These are phyloP conservation scores for Calamus simplicifolius DNA, from an alignment of 176 grass and related monocot genomes.

Conservation along the genomic window DNA sequence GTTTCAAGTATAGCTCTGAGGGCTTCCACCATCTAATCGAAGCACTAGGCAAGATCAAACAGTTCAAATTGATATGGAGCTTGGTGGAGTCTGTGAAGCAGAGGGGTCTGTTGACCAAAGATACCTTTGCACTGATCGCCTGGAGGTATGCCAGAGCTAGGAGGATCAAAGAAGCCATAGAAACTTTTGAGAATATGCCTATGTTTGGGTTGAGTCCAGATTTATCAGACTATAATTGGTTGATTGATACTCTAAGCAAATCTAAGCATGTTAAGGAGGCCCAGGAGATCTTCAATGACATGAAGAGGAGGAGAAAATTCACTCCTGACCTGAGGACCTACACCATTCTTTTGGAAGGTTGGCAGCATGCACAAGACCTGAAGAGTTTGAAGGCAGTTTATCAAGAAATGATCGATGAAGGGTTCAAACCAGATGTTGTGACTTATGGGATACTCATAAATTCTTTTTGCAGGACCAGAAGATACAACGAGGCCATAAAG, in stretches of 20 bases:
- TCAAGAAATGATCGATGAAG: slow-evolving; percentile 51
- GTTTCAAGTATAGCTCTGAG: slow-evolving; percentile 39
- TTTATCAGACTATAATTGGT: slow-evolving; percentile 54
- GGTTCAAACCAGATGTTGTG: slow-evolving; percentile 46
- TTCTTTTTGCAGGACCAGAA: slow-evolving; percentile 49
- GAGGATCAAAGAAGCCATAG: slow-evolving; percentile 44
- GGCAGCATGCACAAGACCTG: slow-evolving; percentile 16
- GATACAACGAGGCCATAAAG: slow-evolving; percentile 60
- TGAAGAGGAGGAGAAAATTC: slow-evolving; percentile 55
- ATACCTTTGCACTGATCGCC: slow-evolving; percentile 50
- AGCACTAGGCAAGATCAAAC: slow-evolving; percentile 71
- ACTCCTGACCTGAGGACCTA: slow-evolving; percentile 37
- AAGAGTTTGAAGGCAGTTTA: slow-evolving; percentile 25
- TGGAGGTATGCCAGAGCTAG: slow-evolving; percentile 46
- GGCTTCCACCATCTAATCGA: slow-evolving; percentile 64
- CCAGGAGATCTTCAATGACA: slow-evolving; percentile 46
- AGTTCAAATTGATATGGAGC: slow-evolving; percentile 53
- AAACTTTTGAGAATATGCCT: slow-evolving; percentile 55
- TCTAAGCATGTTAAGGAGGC: slow-evolving; percentile 54
- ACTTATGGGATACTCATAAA: slow-evolving; percentile 52
- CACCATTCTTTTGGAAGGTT: slow-evolving; percentile 40
- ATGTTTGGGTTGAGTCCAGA: slow-evolving; percentile 37
- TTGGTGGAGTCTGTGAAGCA: slow-evolving; percentile 53
- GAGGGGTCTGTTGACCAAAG: slow-evolving; percentile 35
- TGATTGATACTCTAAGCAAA: slow-evolving; percentile 50